A percentile compares a stretch with the other conserved stretches of the same genome.
Conservation (phyloP, 2,329 filamentous ascomycete species). For the Elsinoe fawcettii region DNA sequence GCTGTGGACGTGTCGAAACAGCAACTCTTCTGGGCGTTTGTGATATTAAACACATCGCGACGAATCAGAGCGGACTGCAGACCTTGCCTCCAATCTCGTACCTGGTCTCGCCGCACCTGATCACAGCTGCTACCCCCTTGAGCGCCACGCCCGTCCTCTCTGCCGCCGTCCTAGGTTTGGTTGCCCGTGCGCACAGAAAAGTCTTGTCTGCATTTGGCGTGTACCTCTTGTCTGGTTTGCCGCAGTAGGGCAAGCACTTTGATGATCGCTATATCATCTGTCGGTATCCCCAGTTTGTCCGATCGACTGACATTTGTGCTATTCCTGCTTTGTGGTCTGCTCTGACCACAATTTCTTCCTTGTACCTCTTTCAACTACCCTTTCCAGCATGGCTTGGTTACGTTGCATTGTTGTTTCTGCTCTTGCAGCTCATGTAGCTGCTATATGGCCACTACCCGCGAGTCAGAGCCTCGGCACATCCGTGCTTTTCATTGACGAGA, state of each 20-base stretch:
- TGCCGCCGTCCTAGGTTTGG: neutral
- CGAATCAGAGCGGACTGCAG: neutral
- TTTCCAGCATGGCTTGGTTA: slow-evolving; percentile 1
- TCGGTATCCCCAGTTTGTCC: neutral
- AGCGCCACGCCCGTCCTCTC: neutral
- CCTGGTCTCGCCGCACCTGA: neutral
- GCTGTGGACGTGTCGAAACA: neutral
- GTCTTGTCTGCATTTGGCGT: slow-evolving; percentile 8
- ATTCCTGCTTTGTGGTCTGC: neutral
- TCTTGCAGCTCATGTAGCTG: slow-evolving; percentile 24
- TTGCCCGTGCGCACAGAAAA: slow-evolving; percentile 9
- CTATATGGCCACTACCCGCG: slow-evolving; percentile 38
- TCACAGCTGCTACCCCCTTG: neutral
- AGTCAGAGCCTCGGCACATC: slow-evolving; percentile 32
- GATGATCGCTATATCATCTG: slow-evolving; percentile 5
- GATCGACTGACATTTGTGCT: neutral
- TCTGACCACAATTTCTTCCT: neutral
- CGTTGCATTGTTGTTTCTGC: neutral
- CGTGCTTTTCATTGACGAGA: slow-evolving; percentile 34
- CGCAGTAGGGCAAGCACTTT: neutral
- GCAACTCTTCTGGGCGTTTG: neutral
- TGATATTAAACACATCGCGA: neutral
- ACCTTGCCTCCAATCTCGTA: neutral
- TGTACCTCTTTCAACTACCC: neutral
- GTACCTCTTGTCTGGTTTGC: neutral